Percentiles rank a stretch among this genome's conserved stretches.
Evolutionary conservation across 2,329 filamentous ascomycete genomes (phyloP).

Genomic region (Pleomassaria siparia): DNA sequence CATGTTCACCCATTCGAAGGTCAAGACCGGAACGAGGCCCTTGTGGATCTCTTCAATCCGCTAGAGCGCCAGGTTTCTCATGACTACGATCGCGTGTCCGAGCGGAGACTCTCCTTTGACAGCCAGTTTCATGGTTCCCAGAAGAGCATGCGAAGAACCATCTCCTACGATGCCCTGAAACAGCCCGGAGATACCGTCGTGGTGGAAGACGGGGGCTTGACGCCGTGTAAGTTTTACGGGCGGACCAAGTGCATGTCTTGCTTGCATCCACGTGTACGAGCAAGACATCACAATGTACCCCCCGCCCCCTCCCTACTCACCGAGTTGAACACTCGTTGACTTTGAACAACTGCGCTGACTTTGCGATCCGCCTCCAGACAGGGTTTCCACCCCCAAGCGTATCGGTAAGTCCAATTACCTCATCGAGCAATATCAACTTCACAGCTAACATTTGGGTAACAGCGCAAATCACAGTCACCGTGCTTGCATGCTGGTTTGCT

Average conservation of each 20-base stretch:
- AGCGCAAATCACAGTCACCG: constrained; percentile 39
- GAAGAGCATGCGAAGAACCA: constrained; percentile 42
- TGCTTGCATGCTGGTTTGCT: constrained; percentile 44
- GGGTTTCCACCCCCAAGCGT: constrained; percentile 45
- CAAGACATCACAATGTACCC: no score
- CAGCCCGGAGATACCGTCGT: constrained; percentile 36
- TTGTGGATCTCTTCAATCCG: constrained; percentile 39
- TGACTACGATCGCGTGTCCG: constrained; percentile 30
- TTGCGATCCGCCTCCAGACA: no score
- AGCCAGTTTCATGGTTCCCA: constrained; percentile 22
- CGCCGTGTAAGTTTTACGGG: no score
- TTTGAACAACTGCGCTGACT: no score
- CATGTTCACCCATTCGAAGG: constrained; percentile 55
- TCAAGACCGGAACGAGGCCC: constrained; percentile 48
- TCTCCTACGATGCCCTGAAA: constrained; percentile 54
- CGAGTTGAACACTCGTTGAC: no score
- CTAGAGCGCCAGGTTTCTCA: constrained; percentile 32
- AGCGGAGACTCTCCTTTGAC: constrained; percentile 33
- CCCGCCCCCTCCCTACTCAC: no score
- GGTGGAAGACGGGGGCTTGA: constrained; percentile 48
- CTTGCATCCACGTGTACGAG: no score
- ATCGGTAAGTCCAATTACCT: constrained; percentile 32
- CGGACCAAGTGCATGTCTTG: no score
- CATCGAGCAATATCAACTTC: constrained; percentile 8
- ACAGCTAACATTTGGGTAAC: constrained; percentile 12